These are phyloP conservation scores for Thozetella sp. DNA, from an alignment of 495 filamentous ascomycete species.

Conservation along the genomic window DNA sequence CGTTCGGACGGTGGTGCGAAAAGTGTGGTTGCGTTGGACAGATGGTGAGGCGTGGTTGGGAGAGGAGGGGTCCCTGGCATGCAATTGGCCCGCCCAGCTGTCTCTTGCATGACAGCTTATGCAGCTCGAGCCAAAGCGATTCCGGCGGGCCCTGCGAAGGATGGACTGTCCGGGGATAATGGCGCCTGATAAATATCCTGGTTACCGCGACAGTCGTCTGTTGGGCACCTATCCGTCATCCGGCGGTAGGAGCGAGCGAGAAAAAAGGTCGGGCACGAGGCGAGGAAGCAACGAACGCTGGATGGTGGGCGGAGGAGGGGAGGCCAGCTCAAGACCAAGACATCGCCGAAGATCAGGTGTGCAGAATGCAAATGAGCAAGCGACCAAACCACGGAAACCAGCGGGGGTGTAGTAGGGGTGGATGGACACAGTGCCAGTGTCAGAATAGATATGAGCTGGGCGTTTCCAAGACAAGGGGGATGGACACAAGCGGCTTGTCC, in stretches of 20 bases:
- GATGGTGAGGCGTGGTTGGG: slow-evolving; percentile 35
- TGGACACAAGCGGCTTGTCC: too few relatives aligned
- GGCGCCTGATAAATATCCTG: not conserved
- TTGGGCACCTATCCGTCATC: not conserved
- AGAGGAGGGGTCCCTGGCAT: slow-evolving; percentile 13
- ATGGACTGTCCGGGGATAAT: not conserved
- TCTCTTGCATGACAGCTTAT: slow-evolving; percentile 2
- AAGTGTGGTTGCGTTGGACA: slow-evolving; percentile 15
- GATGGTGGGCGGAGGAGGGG: not conserved
- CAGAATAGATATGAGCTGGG: not conserved
- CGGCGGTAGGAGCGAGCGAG: not conserved
- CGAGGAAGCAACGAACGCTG: too few relatives aligned
- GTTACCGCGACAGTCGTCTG: not conserved
- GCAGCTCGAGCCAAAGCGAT: not conserved
- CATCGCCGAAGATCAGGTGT: too few relatives aligned
- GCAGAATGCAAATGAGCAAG: too few relatives aligned
- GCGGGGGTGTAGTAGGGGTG: too few relatives aligned
- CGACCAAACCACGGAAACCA: too few relatives aligned
- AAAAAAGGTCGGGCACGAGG: not conserved
- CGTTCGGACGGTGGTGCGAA: not conserved
- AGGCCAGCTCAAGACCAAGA: too few relatives aligned
- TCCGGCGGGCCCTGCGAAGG: not conserved
- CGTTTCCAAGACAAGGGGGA: too few relatives aligned
- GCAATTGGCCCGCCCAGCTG: not conserved
- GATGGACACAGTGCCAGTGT: too few relatives aligned